Evolutionary conservation across 495 filamentous ascomycete species (phyloP).

Genomic region (Cercophora newfieldiana): DNA sequence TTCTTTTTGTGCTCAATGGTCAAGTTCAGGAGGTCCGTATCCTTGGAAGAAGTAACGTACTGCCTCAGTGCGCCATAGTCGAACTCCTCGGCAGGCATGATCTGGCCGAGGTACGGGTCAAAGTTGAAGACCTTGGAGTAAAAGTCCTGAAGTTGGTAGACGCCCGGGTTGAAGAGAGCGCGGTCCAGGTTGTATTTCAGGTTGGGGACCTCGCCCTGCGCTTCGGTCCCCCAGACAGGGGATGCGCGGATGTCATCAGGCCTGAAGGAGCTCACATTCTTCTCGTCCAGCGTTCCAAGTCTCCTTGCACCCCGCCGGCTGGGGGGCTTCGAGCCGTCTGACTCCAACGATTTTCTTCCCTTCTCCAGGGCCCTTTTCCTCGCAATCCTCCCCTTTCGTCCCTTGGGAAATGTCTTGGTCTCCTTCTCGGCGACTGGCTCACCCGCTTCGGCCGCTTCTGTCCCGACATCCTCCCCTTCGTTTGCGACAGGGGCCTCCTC

Average conservation of each 20-base stretch:
- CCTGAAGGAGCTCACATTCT: conserved; percentile 10
- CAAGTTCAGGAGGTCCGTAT: conserved; percentile 64
- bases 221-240: conserved; percentile 45
- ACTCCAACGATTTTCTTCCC: too few species aligned
- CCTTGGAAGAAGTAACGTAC: conserved; percentile 88
- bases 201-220: conserved; percentile 62
- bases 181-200: conserved; percentile 82
- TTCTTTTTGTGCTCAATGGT: conserved; percentile 69
- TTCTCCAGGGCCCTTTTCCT: too few species aligned
- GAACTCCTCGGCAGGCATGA: conserved; percentile 91
- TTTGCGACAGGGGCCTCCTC: too few species aligned
- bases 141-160: conserved; percentile 88
- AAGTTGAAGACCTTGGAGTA: conserved; percentile 91
- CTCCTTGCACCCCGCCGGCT: too few species aligned
- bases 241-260: neutral
- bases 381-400: too few species aligned
- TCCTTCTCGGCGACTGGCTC: neutral
- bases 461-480: neutral
- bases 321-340: too few species aligned
- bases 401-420: too few species aligned
- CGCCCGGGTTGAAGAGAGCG: conserved; percentile 92
- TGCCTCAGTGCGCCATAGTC: conserved; percentile 81
- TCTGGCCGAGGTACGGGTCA: conserved; percentile 85
- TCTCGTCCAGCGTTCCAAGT: too few species aligned
- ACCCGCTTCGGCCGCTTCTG: neutral